Evolutionary conservation across 495 filamentous ascomycete genomes (phyloP).

Genomic region (Gamarada debralockiae): DNA sequence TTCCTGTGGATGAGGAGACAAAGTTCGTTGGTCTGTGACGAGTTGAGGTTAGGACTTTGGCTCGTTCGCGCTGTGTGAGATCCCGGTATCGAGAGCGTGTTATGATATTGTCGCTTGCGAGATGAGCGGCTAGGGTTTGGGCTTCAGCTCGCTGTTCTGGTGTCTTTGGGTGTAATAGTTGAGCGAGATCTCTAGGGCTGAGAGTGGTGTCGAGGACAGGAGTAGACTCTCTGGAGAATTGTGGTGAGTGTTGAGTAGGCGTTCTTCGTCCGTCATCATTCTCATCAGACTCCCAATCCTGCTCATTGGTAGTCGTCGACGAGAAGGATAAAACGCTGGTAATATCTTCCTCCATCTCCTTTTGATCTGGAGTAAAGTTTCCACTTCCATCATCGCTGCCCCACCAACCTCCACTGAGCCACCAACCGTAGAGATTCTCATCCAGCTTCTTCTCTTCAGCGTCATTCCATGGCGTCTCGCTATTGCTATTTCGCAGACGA

Average conservation of each 20-base stretch:
- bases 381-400: conserved; percentile 74
- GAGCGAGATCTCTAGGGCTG: conserved; percentile 65
- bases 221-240: conserved; percentile 49
- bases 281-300: conserved; percentile 33
- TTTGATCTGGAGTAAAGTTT: conserved; percentile 51
- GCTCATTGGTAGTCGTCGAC: conserved; percentile 35
- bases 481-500: conserved; percentile 31
- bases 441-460: conserved; percentile 64
- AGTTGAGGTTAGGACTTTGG: conserved; percentile 57
- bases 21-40: conserved; percentile 28
- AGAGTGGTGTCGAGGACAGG: conserved; percentile 59
- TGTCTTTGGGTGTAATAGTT: conserved; percentile 78
- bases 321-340: conserved; percentile 72
- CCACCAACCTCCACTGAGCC: conserved; percentile 76
- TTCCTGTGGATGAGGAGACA: conserved; percentile 22
- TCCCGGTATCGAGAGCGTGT: conserved; percentile 76
- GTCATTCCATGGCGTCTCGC: conserved; percentile 14
- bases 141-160: conserved; percentile 78
- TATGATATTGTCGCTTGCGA: conserved; percentile 63
- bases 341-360: conserved; percentile 61
- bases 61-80: conserved; percentile 59
- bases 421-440: conserved; percentile 73
- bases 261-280: conserved; percentile 64
- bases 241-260: conserved; percentile 55
- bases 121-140: conserved; percentile 74